Conservation (phyloP, 2,329 filamentous ascomycete genomes). For the Sphaerulina musiva region DNA sequence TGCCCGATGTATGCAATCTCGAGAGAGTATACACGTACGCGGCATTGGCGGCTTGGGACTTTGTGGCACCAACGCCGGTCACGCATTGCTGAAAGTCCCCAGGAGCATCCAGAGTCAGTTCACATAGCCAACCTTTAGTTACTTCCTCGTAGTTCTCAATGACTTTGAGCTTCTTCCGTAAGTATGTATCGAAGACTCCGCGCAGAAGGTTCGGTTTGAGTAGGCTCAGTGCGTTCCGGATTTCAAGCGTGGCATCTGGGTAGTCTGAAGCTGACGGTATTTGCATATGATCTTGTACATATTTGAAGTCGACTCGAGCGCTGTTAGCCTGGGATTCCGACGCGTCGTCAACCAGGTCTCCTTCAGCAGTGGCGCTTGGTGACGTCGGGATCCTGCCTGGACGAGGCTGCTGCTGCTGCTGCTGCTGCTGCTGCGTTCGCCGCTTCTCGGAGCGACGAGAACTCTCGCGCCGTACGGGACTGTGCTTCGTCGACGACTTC, state of each 20-base stretch:
- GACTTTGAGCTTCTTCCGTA: not conserved
- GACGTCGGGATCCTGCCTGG: not conserved
- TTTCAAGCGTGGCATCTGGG: not conserved
- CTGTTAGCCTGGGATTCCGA: not conserved
- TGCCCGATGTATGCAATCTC: constrained; percentile 5
- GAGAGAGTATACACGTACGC: constrained; percentile 8
- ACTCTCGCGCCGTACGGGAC: not conserved
- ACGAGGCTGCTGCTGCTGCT: not conserved
- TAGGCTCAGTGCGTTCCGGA: not conserved
- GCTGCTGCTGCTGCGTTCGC: not conserved
- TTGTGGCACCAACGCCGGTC: not conserved
- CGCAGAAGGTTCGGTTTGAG: not conserved
- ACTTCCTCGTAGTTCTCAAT: not conserved
- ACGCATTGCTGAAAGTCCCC: not conserved
- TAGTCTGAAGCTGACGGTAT: not conserved
- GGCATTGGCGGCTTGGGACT: not conserved
- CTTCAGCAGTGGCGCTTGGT: not conserved
- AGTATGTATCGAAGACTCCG: not conserved
- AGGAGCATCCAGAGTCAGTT: not conserved
- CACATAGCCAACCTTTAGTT: not conserved
- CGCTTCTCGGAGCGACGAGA: not conserved
- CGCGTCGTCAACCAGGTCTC: not conserved
- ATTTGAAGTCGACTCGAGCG: not conserved
- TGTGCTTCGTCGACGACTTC: not conserved
- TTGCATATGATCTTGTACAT: not conserved